These are phyloP conservation scores for Agaricus sinodeliciosus DNA, from an alignment of 768 basidiomycete species.

Conservation along the genomic window DNA sequence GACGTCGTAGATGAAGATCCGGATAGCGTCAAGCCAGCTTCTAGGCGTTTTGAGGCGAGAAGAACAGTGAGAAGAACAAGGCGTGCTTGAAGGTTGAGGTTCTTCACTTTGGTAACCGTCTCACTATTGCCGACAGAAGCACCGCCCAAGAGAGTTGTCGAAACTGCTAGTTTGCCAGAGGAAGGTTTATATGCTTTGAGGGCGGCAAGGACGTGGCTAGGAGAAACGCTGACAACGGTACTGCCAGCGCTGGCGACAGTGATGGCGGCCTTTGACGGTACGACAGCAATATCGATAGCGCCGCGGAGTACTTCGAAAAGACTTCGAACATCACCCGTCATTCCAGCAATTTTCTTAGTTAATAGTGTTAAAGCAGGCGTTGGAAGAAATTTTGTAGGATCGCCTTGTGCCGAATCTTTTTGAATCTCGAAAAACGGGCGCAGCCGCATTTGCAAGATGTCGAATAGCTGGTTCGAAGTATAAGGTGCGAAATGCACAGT, in stretches of 20 bases:
- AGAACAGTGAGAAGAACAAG: conserved; percentile 60
- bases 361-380: conserved; percentile 58
- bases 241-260: conserved; percentile 28
- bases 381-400: conserved; percentile 53
- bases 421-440: conserved; percentile 36
- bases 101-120: conserved; percentile 55
- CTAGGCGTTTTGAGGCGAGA: conserved; percentile 56
- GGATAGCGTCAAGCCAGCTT: conserved; percentile 48
- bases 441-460: conserved; percentile 63
- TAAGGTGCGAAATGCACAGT: conserved; percentile 84
- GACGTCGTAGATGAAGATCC: conserved; percentile 26
- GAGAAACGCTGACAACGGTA: conserved; percentile 44
- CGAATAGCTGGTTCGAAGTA: conserved; percentile 59
- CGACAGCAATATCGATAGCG: conserved; percentile 67
- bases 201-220: conserved; percentile 64
- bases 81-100: conserved; percentile 69
- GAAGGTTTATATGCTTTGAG: conserved; percentile 64
- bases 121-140: conserved; percentile 44
- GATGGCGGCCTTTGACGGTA: conserved; percentile 15
- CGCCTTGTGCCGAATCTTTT: conserved; percentile 20
- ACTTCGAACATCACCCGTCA: conserved; percentile 78
- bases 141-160: conserved; percentile 17
- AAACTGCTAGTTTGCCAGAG: conserved; percentile 21
- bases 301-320: conserved; percentile 76
- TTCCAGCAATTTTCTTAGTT: conserved; percentile 73